Percentiles rank a stretch among this genome's conserved stretches.
These are phyloP conservation scores for Coemansia sp. DNA, from an alignment of 192 early-diverging fungal species.

Conservation along the genomic window DNA sequence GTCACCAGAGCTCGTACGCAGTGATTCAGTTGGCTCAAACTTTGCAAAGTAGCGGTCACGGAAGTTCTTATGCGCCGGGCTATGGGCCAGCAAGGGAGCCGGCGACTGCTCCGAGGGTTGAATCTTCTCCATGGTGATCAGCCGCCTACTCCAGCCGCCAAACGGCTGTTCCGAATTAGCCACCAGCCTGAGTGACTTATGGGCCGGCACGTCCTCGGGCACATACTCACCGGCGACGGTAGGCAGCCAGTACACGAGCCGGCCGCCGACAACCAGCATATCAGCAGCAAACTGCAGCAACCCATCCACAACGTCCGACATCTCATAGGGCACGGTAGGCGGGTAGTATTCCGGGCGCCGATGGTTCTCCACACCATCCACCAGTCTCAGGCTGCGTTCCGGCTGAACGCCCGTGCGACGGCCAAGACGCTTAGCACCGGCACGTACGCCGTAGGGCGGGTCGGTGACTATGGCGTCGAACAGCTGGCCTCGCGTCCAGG, in stretches of 20 bases:
- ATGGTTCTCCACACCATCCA: slow-evolving; percentile 44
- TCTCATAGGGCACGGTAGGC: slow-evolving; percentile 92
- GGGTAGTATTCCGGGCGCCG: slow-evolving; percentile 72
- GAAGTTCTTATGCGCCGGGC: slow-evolving; percentile 46
- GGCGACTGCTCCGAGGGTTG: slow-evolving; percentile 1
- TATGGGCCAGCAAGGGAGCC: slow-evolving; percentile 2
- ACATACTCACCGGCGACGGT: slow-evolving; percentile 83
- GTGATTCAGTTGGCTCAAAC: slow-evolving; percentile 18
- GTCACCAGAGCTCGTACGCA: neutral
- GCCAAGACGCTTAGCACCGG: slow-evolving; percentile 91
- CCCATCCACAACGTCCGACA: slow-evolving; percentile 85
- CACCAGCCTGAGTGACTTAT: slow-evolving; percentile 75
- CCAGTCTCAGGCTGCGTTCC: slow-evolving; percentile 20
- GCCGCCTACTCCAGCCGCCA: slow-evolving; percentile 84
- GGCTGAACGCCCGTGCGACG: slow-evolving; percentile 47
- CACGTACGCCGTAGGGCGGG: slow-evolving; percentile 95
- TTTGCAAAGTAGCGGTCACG: slow-evolving; percentile 41
- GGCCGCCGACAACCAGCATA: slow-evolving; percentile 72
- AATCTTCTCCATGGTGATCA: slow-evolving; percentile 95
- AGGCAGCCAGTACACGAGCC: slow-evolving; percentile 96
- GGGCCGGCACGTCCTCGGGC: slow-evolving; percentile 76
- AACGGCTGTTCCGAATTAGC: slow-evolving; percentile 95
- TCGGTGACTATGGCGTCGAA: slow-evolving; percentile 95
- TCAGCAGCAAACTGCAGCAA: slow-evolving; percentile 79
- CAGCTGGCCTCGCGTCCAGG: slow-evolving; percentile 63